Evolutionary conservation across 306 rosid genomes (phyloP), one percentile per base, ranked within the genome.

Genomic region (Argentina anserina): DNA sequence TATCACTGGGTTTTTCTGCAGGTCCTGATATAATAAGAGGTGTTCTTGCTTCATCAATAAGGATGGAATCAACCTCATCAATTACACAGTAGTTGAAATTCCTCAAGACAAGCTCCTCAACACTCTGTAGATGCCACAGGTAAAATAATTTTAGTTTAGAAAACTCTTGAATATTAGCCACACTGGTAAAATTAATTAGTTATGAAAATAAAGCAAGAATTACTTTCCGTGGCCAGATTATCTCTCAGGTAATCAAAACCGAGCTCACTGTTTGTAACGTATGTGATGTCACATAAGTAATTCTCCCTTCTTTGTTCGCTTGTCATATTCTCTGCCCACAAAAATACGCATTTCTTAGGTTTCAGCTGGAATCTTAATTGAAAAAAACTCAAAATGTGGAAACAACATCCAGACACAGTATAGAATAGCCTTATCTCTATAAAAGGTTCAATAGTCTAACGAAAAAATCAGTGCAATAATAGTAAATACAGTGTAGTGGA

Each of bases 181-280:
- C 40, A 29, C 2, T 60, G 23, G 18, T 71, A 70, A 40, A 33
- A 42, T 36, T 55, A 78, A 63, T 26, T 12, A 60, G 82, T 62
- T 46, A 33, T 79, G 77, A 71, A 74, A 43, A 81, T 74, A 89
- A 85, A 83, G 86, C 79, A 86, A 87, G 82, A 85, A 87, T 84
- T 86, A 94, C 98, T 91, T 94, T 94, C 98, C 98, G 92, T 94
- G 95, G 98, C 98, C 78, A 94, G 97, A 85, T 94, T 94, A 90
- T 94, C 98, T 81, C 97, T 88, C 86, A 91, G 80, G 90, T 76
- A 94, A 87, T 94, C 98, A 81, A 94, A 94, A 81, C 98, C 98
- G 64, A 94, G 98, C 85, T 94, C 98, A 18, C 96, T 94, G 63
- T 94, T 94, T 46, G 98, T 94, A 77, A 94, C 98, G 43, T 94